Percentiles rank a stretch among this genome's conserved stretches.
These are phyloP conservation scores for Blumeria hordei DNA, from an alignment of 2,329 filamentous ascomycete species.

Conservation along the genomic window DNA sequence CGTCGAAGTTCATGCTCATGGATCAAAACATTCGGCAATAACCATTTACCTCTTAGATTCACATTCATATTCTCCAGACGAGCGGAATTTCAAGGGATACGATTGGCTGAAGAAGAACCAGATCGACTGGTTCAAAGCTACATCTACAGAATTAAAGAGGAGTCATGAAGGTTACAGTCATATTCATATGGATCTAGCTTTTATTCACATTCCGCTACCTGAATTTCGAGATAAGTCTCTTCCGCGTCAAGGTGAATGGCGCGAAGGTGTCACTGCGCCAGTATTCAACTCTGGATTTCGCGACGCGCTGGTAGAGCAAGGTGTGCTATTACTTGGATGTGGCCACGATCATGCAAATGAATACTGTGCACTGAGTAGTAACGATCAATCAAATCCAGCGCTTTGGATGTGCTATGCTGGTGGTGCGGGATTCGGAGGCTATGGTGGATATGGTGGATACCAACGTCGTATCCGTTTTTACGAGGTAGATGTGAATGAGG, in stretches of 20 bases:
- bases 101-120: conserved; percentile 93
- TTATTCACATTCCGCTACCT: conserved; percentile 89
- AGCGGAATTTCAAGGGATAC: conserved; percentile 72
- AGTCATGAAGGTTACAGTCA: conserved; percentile 68
- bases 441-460: conserved; percentile 74
- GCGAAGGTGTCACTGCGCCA: conserved; percentile 69
- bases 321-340: conserved; percentile 67
- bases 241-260: conserved; percentile 44
- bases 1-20: conserved; percentile 66
- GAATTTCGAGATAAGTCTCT: conserved; percentile 50
- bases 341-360: conserved; percentile 96
- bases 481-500: conserved; percentile 80
- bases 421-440: conserved; percentile 78
- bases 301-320: conserved; percentile 66
- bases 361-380: conserved; percentile 51
- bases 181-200: conserved; percentile 85
- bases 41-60: conserved; percentile 92
- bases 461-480: conserved; percentile 69
- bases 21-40: conserved; percentile 67
- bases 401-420: conserved; percentile 98
- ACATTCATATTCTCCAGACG: conserved; percentile 76
- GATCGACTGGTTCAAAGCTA: conserved; percentile 81
- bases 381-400: conserved; percentile 25
- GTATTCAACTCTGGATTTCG: conserved; percentile 81
- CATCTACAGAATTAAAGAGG: conserved; percentile 47